Conservation (phyloP, 2,329 filamentous ascomycete genomes). For the Pezicula radicicola region DNA sequence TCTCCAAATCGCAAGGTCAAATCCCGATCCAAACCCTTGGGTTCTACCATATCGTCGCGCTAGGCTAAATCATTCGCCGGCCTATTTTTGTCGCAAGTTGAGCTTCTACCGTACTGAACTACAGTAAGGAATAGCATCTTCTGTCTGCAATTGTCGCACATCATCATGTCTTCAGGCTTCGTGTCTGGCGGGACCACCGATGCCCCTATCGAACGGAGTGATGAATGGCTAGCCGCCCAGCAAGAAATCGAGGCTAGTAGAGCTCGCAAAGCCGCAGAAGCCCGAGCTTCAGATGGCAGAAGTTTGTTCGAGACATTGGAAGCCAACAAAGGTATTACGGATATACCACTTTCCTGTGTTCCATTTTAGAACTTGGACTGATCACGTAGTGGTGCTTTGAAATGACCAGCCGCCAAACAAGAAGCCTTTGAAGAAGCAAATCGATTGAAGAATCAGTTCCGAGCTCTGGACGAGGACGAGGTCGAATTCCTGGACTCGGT, state of each 20-base stretch:
- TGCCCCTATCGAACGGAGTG: conserved; percentile 34
- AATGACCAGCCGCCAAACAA: conserved; percentile 66
- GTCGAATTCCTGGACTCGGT: conserved; percentile 69
- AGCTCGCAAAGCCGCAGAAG: conserved; percentile 31
- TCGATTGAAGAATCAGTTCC: conserved; percentile 73
- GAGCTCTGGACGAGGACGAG: conserved; percentile 75
- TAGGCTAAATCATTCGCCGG: not conserved
- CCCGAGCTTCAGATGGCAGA: conserved; percentile 42
- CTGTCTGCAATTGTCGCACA: not conserved
- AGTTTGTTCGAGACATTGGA: conserved; percentile 73
- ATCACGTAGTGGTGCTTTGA: conserved; percentile 29
- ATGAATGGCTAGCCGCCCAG: conserved; percentile 30
- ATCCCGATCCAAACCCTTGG: too few species aligned
- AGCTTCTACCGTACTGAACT: not conserved
- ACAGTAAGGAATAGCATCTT: too few species aligned
- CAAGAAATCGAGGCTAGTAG: conserved; percentile 34
- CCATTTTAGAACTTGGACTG: conserved; percentile 13
- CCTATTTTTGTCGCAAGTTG: not conserved
- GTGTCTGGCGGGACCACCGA: conserved; percentile 47
- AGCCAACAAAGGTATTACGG: conserved; percentile 69
- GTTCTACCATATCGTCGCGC: not conserved
- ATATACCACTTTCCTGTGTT: conserved; percentile 4
- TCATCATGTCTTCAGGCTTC: conserved; percentile 43
- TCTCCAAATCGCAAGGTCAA: too few species aligned
- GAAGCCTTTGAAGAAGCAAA: conserved; percentile 76